These are phyloP conservation scores for Metschnikowia cerradonensis DNA, from an alignment of 805 yeast species.

Conservation along the genomic window DNA sequence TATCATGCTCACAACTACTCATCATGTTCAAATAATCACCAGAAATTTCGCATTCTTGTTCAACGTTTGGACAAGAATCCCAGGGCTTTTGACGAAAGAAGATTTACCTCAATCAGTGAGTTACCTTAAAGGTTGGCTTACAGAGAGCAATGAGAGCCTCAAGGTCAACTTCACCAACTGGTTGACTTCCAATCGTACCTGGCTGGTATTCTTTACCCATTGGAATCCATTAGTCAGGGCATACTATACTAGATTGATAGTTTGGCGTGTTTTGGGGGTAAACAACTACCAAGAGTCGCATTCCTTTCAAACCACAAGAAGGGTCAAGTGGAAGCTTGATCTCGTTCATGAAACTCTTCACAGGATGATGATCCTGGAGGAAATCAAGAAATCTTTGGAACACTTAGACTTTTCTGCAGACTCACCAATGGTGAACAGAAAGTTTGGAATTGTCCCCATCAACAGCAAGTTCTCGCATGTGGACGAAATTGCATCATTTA, in stretches of 20 bases:
- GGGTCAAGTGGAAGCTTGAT: conserved; percentile 29
- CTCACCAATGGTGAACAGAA: conserved; percentile 45
- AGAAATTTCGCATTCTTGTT: conserved; percentile 63
- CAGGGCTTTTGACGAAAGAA: conserved; percentile 29
- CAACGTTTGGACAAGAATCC: conserved; percentile 70
- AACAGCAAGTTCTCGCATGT: conserved; percentile 22
- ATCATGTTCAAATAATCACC: conserved; percentile 57
- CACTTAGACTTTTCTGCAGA: conserved; percentile 29
- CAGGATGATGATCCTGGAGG: conserved; percentile 3
- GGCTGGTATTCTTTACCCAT: conserved; percentile 63
- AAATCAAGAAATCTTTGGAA: background rate
- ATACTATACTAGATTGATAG: conserved; percentile 59
- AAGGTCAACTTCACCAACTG: conserved; percentile 50
- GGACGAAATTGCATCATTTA: conserved; percentile 12
- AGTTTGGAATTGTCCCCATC: conserved; percentile 41
- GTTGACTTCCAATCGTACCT: conserved; percentile 47
- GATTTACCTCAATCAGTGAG: conserved; percentile 3
- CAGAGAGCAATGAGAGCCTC: conserved; percentile 35
- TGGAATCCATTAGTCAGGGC: conserved; percentile 77
- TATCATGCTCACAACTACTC: conserved; percentile 55
- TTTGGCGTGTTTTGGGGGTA: conserved; percentile 59
- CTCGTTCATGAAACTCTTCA: conserved; percentile 19
- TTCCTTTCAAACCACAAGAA: conserved; percentile 26
- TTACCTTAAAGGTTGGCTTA: conserved; percentile 35
- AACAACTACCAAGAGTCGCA: conserved; percentile 36